phyloP scores from a whole-genome alignment of 108 stramenopile species.

The Licmophora abbreviata region DNA sequence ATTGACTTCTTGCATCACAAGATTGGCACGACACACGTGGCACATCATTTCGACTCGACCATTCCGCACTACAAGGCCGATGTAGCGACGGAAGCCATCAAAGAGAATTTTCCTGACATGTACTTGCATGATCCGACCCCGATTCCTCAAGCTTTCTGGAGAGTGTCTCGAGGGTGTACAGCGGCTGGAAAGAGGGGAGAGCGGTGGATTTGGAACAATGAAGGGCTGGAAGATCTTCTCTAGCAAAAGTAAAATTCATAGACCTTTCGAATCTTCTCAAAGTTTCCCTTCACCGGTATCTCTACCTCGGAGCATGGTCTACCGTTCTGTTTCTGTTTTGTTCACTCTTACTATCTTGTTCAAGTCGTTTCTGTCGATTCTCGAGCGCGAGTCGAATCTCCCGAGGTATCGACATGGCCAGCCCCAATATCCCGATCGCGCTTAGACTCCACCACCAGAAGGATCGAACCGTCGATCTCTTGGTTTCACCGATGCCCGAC shows the following conservation, averaged over 20 bases:
- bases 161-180: constrained; percentile 76
- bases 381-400: too few species aligned
- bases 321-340: too few species aligned
- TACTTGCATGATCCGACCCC: constrained; percentile 84
- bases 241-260: constrained; percentile 16
- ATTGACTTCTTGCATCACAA: constrained; percentile 94
- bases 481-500: too few species aligned
- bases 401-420: too few species aligned
- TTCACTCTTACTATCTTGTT: too few species aligned
- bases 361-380: too few species aligned
- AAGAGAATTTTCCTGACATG: constrained; percentile 70
- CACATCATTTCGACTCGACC: constrained; percentile 92
- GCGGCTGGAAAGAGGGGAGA: constrained; percentile 69
- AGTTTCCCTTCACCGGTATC: too few species aligned
- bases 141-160: constrained; percentile 78
- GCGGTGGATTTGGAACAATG: constrained; percentile 72
- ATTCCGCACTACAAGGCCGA: constrained; percentile 87
- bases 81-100: constrained; percentile 83
- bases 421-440: too few species aligned
- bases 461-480: too few species aligned
- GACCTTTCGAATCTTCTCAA: too few species aligned
- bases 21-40: constrained; percentile 95
- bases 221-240: constrained; percentile 44
- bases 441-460: too few species aligned
- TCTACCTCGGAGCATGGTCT: too few species aligned